Base-by-base conservation (phyloP, 495 filamentous ascomycete genomes). In the Gamarada debralockiae region DNA sequence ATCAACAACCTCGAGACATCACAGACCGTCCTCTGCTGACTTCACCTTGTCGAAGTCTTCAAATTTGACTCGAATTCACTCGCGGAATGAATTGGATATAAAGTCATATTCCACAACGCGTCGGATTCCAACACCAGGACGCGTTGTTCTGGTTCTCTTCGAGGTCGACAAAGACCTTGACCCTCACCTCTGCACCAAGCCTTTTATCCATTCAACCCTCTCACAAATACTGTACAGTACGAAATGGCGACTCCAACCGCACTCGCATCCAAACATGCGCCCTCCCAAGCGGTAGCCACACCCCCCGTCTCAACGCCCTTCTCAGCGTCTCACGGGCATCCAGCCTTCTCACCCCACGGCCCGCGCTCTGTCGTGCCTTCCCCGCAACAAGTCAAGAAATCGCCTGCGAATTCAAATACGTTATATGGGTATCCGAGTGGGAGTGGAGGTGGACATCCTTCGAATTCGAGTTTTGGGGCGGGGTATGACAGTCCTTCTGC, bases 281-380 rank as follows among this genome's bases (percentile, higher is more conserved):
- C 46, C 20, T 22, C 42, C 5, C 57, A 56, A n/a, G 70, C 70
- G 3, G 73, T 69, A 12, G 74, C 71, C 8, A 80, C 78, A 3
- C 78, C 76, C 6, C 74, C 77, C 25, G 74, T 74, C 14, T 81
- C 78, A 40, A 79, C 77, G 2, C 78, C 77, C 15, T 80, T 80
- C 61, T 79, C 78, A 2, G 67, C 61, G 21, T 63, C 61, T 21
- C 65, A 68, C 34, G 45, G 23, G 20, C 74, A 72, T 34, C 67
- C 72, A 44, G 73, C 69, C 14, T 73, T 81, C 52, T 81, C 78
- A 0, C 78, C 78, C 8, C 63, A 59, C 34, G 57, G 57, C 66
- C 74, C 43, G 62, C 72, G 39, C 64, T 71, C 58, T 21, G 62
- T 65, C 21, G 50, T 56, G 9, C 75, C 73, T 24, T 81, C 78